phyloP scores from a whole-genome alignment of 768 basidiomycete genomes.

The Tubosaeta sp. region DNA sequence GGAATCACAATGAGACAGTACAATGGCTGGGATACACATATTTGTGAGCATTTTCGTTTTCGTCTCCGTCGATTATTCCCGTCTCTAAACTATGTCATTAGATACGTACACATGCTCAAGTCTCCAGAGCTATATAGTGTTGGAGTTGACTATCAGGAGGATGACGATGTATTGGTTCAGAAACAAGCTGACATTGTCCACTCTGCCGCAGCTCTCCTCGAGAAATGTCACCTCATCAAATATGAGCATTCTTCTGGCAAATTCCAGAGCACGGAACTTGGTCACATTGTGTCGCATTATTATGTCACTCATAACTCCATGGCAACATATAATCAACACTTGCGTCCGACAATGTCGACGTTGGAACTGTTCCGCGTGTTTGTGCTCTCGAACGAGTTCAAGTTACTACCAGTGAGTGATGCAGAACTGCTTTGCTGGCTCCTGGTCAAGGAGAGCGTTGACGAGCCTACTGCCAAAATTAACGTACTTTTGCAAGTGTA shows the following conservation, averaged over 20 bases:
- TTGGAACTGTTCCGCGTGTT: slow-evolving; percentile 95
- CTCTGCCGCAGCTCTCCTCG: slow-evolving; percentile 87
- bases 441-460: slow-evolving; percentile 93
- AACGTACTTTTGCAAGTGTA: slow-evolving; percentile 94
- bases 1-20: slow-evolving; percentile 95
- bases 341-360: slow-evolving; percentile 79
- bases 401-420: slow-evolving; percentile 68
- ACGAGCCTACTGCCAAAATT: slow-evolving; percentile 95
- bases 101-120: slow-evolving; percentile 93
- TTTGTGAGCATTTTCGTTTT: slow-evolving; percentile 43
- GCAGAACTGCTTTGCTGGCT: slow-evolving; percentile 29
- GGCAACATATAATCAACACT: slow-evolving; percentile 93
- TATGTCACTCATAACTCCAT: slow-evolving; percentile 95
- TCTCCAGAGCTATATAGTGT: slow-evolving; percentile 86
- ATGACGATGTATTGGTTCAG: slow-evolving; percentile 77
- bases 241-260: slow-evolving; percentile 86
- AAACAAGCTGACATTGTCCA: slow-evolving; percentile 94
- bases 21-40: slow-evolving; percentile 97
- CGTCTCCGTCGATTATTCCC: slow-evolving; percentile 1
- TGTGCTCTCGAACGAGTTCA: slow-evolving; percentile 93
- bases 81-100: slow-evolving; percentile 24
- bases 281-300: slow-evolving; percentile 91
- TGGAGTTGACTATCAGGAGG: slow-evolving; percentile 86
- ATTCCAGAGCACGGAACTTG: slow-evolving; percentile 91
- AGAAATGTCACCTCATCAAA: slow-evolving; percentile 92